Base-by-base conservation (phyloP, 306 rosid species). In the Rosa multiflora region DNA sequence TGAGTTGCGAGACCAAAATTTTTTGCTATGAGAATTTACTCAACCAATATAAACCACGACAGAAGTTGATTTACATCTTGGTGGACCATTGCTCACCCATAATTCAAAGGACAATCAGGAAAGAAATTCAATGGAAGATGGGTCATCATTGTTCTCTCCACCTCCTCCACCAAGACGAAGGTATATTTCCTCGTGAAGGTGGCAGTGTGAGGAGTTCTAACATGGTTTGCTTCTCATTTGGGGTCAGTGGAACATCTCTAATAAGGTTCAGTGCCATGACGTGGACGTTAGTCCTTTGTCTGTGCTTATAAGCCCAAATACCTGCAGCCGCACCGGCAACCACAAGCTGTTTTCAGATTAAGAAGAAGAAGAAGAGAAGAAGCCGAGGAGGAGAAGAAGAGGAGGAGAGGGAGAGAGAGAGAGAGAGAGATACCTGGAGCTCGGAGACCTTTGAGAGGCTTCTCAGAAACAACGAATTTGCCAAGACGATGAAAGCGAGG, bases 191-290 rank as follows among this genome's bases (percentile, higher is more conserved):
- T 72, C 72, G 92, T 53, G 91, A 79, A 37, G 91, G 91, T 40
- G 97, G 97, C 18, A 95, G 94, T 70, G 83, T 83, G 40, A 95
- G 97, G 76, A 91, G 75, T 82, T 90, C 91, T 71, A 95, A 88
- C 96, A 95, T 88, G 8, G 98, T 90, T 80, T 91, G 87, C 87
- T 84, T 90, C 89, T 95, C 99, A 51, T 74, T 91, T 69, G 90
- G 92, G 76, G 98, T 90, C 84, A 90, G 73, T 63, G 92, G 87
- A 83, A 90, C 89, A 62, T 89, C 91, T 85, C 95, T 88, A 23
- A 93, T 85, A 48, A 90, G 90, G 84, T 93, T 84, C 83, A 91
- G 39, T 76, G 97, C 97, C 98, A 91, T 93, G 78, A 91, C 75
- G 69, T 91, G 95, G 72, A 93, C 95, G 62, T 90, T 90, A 58